Conservation (phyloP, 306 rosid species). For the Vicia faba region DNA sequence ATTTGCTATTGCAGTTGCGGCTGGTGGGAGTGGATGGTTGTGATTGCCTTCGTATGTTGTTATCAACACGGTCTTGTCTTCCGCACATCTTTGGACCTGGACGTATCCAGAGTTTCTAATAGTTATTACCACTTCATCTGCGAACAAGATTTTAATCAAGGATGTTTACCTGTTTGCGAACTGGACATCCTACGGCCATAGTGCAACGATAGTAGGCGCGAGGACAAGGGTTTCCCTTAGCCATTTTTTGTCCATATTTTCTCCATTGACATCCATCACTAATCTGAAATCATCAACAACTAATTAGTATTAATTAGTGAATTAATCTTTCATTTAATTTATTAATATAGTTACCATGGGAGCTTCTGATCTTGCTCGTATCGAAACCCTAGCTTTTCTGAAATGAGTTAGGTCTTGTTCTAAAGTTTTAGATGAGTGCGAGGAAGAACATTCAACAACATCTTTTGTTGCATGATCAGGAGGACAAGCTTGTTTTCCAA, state of each 20-base stretch:
- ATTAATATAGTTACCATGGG: conserved; percentile 33
- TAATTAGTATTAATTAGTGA: neutral
- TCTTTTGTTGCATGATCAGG: conserved; percentile 20
- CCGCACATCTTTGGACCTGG: conserved; percentile 68
- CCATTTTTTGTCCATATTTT: conserved; percentile 80
- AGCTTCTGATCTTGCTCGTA: conserved; percentile 60
- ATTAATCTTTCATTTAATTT: neutral
- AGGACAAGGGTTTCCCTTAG: conserved; percentile 73
- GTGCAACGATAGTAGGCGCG: conserved; percentile 79
- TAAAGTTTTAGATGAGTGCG: conserved; percentile 28
- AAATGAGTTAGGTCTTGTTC: conserved; percentile 39
- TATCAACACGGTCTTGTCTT: conserved; percentile 51
- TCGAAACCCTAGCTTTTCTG: conserved; percentile 59
- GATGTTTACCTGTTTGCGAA: conserved; percentile 53
- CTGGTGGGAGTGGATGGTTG: conserved; percentile 64
- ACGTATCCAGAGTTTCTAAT: too few species aligned
- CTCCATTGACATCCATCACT: conserved; percentile 82
- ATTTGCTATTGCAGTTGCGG: conserved; percentile 52
- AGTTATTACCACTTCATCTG: too few species aligned
- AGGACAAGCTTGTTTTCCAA: conserved; percentile 39
- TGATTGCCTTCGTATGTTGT: conserved; percentile 75
- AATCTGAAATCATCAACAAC: conserved; percentile 37
- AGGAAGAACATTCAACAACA: conserved; percentile 42
- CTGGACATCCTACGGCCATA: conserved; percentile 66
- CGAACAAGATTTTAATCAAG: too few species aligned